Percentiles rank a stretch among this genome's conserved stretches.
Evolutionary conservation across 768 basidiomycete genomes (phyloP).

Genomic region (Kwoniella europaea): DNA sequence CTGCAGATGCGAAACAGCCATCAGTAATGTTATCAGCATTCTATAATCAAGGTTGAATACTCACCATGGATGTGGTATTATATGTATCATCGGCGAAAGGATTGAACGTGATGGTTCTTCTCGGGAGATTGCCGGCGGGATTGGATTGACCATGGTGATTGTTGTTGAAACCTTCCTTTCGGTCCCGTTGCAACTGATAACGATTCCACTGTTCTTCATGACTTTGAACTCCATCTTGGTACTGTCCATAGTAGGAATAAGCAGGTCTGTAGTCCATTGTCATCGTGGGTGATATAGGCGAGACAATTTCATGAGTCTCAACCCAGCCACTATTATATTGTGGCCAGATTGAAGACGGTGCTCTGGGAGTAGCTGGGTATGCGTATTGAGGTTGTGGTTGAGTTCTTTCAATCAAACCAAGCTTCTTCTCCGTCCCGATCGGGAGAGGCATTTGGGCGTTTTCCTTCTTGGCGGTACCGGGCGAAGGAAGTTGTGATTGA

Average conservation of each 20-base stretch:
- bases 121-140: not conserved
- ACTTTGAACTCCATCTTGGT: not conserved
- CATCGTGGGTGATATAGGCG: not conserved
- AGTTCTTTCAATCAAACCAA: conserved; percentile 6
- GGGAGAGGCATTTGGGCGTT: conserved; percentile 5
- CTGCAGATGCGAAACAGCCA: not conserved
- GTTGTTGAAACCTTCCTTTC: not conserved
- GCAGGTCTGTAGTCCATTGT: not conserved
- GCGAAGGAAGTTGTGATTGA: not conserved
- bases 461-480: not conserved
- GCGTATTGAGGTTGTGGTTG: not conserved
- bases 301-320: not conserved
- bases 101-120: not conserved
- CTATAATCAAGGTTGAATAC: not conserved
- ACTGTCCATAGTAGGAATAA: not conserved
- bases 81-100: not conserved
- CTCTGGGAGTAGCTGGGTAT: not conserved
- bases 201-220: not conserved
- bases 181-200: not conserved
- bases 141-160: not conserved
- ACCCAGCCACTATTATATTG: not conserved
- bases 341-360: not conserved
- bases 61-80: not conserved
- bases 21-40: not conserved
- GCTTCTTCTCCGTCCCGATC: conserved; percentile 20